Percentiles rank a stretch among this genome's conserved stretches.
These are phyloP conservation scores for Colletotrichum echinochloae DNA, from an alignment of 2,329 filamentous ascomycete species.

Conservation along the genomic window DNA sequence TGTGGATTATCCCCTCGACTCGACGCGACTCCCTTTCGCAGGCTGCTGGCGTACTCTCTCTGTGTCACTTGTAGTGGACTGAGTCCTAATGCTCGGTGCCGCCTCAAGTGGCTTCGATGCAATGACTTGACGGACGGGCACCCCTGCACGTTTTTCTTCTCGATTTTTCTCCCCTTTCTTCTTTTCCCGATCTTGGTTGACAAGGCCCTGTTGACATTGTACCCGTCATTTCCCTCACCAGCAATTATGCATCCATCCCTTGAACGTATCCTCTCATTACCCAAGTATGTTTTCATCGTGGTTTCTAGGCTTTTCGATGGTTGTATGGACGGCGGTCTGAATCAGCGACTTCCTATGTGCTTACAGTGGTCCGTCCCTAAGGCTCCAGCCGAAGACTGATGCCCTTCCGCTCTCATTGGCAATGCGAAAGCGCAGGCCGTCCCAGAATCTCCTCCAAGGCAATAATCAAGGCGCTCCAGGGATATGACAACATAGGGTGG, in stretches of 20 bases:
- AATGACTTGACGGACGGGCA: slow-evolving; percentile 22
- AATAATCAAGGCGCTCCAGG: slow-evolving; percentile 2
- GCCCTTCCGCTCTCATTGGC: too few relatives aligned
- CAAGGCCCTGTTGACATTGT: not conserved
- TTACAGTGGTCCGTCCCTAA: too few relatives aligned
- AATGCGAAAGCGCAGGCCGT: not conserved
- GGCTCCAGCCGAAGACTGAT: not conserved
- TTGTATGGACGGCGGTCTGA: not conserved
- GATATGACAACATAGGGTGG: slow-evolving; percentile 21
- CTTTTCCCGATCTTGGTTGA: slow-evolving; percentile 18
- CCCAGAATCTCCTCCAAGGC: slow-evolving; percentile 5
- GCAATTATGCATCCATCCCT: not conserved
- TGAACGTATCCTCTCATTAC: not conserved
- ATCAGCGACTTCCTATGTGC: not conserved
- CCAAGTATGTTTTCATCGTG: not conserved
- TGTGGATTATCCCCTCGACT: slow-evolving; percentile 3
- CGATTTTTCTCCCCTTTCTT: slow-evolving; percentile 27
- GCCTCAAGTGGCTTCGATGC: slow-evolving; percentile 11
- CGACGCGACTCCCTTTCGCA: not conserved
- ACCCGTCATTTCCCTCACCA: not conserved
- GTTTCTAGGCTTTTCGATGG: slow-evolving; percentile 12
- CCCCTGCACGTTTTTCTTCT: slow-evolving; percentile 29
- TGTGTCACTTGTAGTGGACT: not conserved
- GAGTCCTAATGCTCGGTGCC: not conserved
- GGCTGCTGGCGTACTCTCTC: not conserved